Evolutionary conservation across 164 flowering plant genomes (phyloP), one percentile per base, ranked within the genome.

Genomic region (Liquidambar formosana): DNA sequence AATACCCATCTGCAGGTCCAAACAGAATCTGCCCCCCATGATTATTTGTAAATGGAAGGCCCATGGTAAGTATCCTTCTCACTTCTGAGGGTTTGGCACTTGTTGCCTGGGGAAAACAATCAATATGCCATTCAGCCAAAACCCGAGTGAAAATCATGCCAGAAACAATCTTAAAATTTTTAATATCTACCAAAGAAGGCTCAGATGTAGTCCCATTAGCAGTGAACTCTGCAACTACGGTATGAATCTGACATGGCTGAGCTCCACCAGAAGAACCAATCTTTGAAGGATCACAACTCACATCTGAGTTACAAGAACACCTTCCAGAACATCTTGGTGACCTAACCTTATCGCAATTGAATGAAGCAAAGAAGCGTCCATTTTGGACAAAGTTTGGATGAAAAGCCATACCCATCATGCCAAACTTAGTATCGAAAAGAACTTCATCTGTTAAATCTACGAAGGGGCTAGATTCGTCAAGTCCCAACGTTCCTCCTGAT

Each of bases 61-160:
- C 98, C 92, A 94, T 90, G 0, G 98, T 92, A 46, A 94, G 84
- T 69, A 92, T 90, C 82, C 97, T 90, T 74, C 92, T 85, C 44
- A 92, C 95, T 82, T 94, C 97, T 3, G 74, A 21, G 57, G 97
- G 91, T 56, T 78, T 86, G 23, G 91, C 97, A 66, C 47, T 80
- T 67, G 71, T 71, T 68, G 88, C 91, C 97, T 94, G 76, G 41
- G 76, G 41, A 77, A 72, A 69, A 11, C 64, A 11, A 56, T 58
- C 60, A 44, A 53, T 21, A 61, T 60, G 22, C 43, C 18, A 18
- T 41, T 44, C 28, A 53, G 16, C 61, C 6, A 16, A 0, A 56
- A 6, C 38, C 28, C 13, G 19, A 33, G 15, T 23, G 28, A 45
- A 23, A 67, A 12, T 41, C 49, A 45, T 8, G 19, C 15, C 23